phyloP scores from a whole-genome alignment of 2,329 filamentous ascomycete genomes.

The Fusarium sp. region DNA sequence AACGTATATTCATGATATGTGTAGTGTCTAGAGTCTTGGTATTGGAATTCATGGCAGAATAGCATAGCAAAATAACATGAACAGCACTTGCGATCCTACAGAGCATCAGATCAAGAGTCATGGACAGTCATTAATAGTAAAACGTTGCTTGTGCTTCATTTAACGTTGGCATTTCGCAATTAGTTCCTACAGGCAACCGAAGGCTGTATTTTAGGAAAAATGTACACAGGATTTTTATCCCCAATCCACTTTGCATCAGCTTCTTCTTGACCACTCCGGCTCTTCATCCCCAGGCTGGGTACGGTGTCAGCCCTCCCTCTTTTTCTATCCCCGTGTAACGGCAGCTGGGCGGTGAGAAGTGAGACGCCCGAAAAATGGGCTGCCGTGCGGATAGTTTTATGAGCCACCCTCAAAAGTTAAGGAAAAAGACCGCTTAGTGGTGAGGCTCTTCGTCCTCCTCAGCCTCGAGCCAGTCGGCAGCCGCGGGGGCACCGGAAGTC shows the following conservation, averaged over 20 bases:
- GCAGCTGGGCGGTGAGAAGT: slow-evolving; percentile 25
- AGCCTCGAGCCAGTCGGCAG: slow-evolving; percentile 85
- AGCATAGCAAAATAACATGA: neutral
- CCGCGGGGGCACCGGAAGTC: slow-evolving; percentile 67
- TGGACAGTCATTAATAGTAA: slow-evolving; percentile 3
- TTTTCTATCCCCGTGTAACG: slow-evolving; percentile 23
- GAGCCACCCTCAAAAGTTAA: slow-evolving; percentile 7
- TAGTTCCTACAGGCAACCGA: slow-evolving; percentile 48
- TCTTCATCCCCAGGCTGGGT: slow-evolving; percentile 15
- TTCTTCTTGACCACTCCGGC: slow-evolving; percentile 10
- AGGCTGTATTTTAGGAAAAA: slow-evolving; percentile 51
- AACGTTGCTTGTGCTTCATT: slow-evolving; percentile 42
- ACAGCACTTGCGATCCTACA: neutral
- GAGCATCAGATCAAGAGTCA: neutral
- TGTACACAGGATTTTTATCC: slow-evolving; percentile 52
- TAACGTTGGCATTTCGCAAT: slow-evolving; percentile 47
- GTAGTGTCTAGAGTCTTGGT: neutral
- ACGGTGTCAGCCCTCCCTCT: slow-evolving; percentile 30
- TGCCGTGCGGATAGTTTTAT: slow-evolving; percentile 17
- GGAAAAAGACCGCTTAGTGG: slow-evolving; percentile 56
- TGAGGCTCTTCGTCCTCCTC: slow-evolving; percentile 70
- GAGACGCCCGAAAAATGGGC: slow-evolving; percentile 9
- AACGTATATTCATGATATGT: neutral
- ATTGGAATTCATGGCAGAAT: neutral
- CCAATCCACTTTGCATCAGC: slow-evolving; percentile 41